Percentiles rank a stretch among this genome's conserved stretches.
Conservation (phyloP, 2,329 filamentous ascomycete genomes). For the Pyrenophora seminiperda region DNA sequence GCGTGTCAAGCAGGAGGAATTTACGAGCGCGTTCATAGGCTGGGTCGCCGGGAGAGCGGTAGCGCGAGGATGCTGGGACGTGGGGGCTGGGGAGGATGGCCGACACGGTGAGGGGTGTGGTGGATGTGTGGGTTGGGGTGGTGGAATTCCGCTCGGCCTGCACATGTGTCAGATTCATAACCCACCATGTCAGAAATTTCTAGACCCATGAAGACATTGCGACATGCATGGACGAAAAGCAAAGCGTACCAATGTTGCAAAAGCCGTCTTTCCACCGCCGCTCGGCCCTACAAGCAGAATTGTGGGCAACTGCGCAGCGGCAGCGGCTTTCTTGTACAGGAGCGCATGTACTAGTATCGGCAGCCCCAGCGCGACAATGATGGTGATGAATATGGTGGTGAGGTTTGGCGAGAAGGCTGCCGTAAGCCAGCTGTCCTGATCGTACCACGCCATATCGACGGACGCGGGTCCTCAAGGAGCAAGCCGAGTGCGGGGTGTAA, state of each 20-base stretch:
- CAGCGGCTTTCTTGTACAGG: slow-evolving; percentile 70
- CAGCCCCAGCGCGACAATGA: slow-evolving; percentile 71
- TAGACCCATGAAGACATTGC: neutral
- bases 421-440: slow-evolving; percentile 53
- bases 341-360: slow-evolving; percentile 79
- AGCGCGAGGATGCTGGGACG: slow-evolving; percentile 64
- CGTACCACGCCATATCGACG: slow-evolving; percentile 43
- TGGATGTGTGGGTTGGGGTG: slow-evolving; percentile 58
- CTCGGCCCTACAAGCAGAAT: slow-evolving; percentile 82
- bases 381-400: slow-evolving; percentile 66
- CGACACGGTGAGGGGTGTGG: slow-evolving; percentile 60
- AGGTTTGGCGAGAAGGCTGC: slow-evolving; percentile 53
- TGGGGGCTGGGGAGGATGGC: slow-evolving; percentile 62
- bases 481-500: neutral
- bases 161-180: neutral
- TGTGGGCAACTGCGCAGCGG: slow-evolving; percentile 68
- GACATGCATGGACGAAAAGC: neutral
- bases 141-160: slow-evolving; percentile 62
- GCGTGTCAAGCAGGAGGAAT: slow-evolving; percentile 84
- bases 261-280: slow-evolving; percentile 83
- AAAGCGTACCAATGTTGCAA: slow-evolving; percentile 72
- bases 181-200: neutral
- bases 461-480: neutral
- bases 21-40: slow-evolving; percentile 62
- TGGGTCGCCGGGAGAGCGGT: slow-evolving; percentile 69